Conservation (phyloP, 208 protist genomes). For the Phytomonas sp. region DNA sequence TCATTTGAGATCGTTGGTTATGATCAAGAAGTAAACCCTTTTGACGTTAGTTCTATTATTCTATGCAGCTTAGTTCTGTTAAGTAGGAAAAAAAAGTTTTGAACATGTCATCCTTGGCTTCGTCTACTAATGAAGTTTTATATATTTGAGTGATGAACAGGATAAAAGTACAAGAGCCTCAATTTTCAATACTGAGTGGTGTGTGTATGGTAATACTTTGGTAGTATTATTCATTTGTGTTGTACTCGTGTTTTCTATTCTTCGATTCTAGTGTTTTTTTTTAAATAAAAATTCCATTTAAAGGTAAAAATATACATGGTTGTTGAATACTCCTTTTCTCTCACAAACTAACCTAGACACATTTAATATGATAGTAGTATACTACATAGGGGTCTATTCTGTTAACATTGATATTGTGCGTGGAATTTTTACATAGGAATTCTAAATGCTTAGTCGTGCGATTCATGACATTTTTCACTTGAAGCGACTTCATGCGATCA, state of each 20-base stretch:
- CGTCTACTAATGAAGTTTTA: not conserved
- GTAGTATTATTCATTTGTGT: not conserved
- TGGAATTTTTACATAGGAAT: constrained; percentile 1
- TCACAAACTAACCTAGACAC: constrained; percentile 1
- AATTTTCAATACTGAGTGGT: not conserved
- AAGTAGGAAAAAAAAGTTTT: not conserved
- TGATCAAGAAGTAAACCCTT: not conserved
- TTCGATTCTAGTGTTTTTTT: constrained; percentile 10
- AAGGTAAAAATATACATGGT: not conserved
- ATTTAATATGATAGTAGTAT: not conserved
- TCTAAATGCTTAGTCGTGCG: constrained; percentile 44
- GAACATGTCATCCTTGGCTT: not conserved
- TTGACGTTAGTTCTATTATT: not conserved
- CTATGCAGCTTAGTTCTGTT: not conserved
- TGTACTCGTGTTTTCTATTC: constrained; percentile 1
- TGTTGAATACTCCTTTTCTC: not conserved
- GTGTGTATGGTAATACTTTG: not conserved
- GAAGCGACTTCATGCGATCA: constrained; percentile 53
- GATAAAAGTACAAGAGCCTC: not conserved
- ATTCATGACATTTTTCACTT: constrained; percentile 70
- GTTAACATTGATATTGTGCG: not conserved
- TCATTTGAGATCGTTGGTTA: not conserved
- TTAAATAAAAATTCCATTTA: not conserved
- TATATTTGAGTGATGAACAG: not conserved
- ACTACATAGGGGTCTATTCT: not conserved